These are phyloP conservation scores for Deakozyma indianensis DNA, from an alignment of 805 yeast genomes.

Conservation along the genomic window DNA sequence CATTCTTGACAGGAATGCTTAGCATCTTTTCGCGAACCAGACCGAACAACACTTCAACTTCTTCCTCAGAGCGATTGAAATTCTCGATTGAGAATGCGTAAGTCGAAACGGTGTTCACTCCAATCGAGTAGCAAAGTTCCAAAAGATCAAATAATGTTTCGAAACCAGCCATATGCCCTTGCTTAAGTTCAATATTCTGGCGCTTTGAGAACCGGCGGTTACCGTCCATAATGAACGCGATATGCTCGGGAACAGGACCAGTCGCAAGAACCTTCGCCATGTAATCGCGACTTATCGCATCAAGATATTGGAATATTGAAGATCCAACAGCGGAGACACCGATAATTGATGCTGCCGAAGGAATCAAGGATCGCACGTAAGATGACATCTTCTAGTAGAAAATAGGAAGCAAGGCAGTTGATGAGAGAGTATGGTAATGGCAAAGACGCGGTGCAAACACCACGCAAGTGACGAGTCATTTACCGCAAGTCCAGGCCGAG, in stretches of 20 bases:
- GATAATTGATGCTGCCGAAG: too few species aligned
- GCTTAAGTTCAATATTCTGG: conserved; percentile 53
- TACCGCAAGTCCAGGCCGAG: too few species aligned
- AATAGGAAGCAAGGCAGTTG: too few species aligned
- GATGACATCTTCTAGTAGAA: too few species aligned
- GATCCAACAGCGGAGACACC: too few species aligned
- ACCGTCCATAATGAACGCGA: conserved; percentile 96
- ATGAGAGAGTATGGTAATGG: too few species aligned
- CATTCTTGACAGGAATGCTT: conserved; percentile 12
- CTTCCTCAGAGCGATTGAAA: conserved; percentile 69
- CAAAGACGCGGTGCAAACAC: too few species aligned
- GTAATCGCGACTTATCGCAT: background rate
- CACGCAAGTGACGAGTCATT: too few species aligned
- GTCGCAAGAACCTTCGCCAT: conserved; percentile 32
- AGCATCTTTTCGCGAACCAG: conserved; percentile 18
- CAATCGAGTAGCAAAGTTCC: conserved; percentile 64
- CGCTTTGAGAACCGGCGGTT: conserved; percentile 76
- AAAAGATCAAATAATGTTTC: conserved; percentile 54
- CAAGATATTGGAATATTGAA: background rate
- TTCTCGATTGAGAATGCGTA: conserved; percentile 95
- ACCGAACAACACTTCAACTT: conserved; percentile 58
- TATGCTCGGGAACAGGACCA: conserved; percentile 76
- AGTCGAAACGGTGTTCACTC: conserved; percentile 73
- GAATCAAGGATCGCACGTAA: too few species aligned
- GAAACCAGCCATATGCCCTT: conserved; percentile 87